Base-by-base conservation (phyloP, 768 basidiomycete genomes). In the Mycena haematopus region DNA sequence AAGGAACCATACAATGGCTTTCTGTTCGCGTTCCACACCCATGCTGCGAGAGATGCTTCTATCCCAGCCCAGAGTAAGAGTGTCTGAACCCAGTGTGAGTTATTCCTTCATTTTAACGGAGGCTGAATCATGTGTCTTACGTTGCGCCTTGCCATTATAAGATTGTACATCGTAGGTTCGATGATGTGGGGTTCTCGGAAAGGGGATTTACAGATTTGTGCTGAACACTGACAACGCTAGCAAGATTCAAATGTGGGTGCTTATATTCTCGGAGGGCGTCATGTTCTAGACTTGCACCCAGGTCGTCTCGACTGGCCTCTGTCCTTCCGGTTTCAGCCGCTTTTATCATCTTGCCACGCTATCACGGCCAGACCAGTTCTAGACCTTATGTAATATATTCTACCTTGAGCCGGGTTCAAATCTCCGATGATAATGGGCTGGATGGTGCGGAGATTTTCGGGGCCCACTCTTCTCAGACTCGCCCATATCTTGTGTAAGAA, bases 361-460 rank as follows among this genome's bases (percentile, higher is more conserved):
- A 44, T 60, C 52, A 54, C 52, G 59, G 35, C 35, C 59, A 45
- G 59, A 45, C 59, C 44, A 60, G 33, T 11, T 52, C 58, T 29
- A 60, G 58, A 35, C 58, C 27, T 11, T 19, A n/a, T 36, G 9
- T 14, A 15, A 36, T 14, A 36, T 15, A n/a, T n/a, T n/a, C n/a
- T n/a, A n/a, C n/a, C n/a, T n/a, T n/a, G n/a, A n/a, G n/a, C n/a
- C n/a, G n/a, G n/a, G n/a, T n/a, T n/a, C n/a, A n/a, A n/a, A n/a
- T n/a, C n/a, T n/a, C n/a, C n/a, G n/a, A n/a, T n/a, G n/a, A n/a
- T n/a, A n/a, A n/a, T n/a, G n/a, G n/a, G n/a, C n/a, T n/a, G n/a
- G n/a, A n/a, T n/a, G n/a, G n/a, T n/a, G n/a, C n/a, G n/a, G n/a
- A n/a, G n/a, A n/a, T n/a, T n/a, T n/a, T n/a, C n/a, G n/a, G n/a